These are phyloP conservation scores for Arthrinium phaeospermum DNA, from an alignment of 2,329 filamentous ascomycete species.

Conservation along the genomic window DNA sequence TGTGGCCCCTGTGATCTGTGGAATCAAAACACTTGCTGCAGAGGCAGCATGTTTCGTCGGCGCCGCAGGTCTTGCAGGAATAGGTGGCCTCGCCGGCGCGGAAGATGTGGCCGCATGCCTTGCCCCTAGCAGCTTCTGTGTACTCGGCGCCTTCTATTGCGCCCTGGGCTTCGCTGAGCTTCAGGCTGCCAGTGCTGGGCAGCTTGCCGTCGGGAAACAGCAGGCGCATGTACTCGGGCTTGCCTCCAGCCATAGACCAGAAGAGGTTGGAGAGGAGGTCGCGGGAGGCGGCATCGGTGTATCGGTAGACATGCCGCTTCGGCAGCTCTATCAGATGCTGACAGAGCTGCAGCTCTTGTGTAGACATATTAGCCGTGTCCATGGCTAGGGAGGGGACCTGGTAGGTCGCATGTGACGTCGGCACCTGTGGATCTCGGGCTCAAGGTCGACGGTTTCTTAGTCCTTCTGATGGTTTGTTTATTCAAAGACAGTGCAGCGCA, in stretches of 20 bases:
- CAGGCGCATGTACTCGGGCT: conserved; percentile 73
- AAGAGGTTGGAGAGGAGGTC: conserved; percentile 83
- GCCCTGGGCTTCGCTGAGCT: conserved; percentile 85
- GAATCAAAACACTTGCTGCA: conserved; percentile 95
- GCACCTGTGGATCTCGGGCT: neutral
- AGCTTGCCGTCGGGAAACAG: conserved; percentile 82
- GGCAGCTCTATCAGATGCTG: conserved; percentile 82
- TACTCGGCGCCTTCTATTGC: conserved; percentile 95
- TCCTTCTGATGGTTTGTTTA: neutral
- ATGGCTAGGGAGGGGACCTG: conserved; percentile 42
- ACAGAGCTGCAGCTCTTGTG: conserved; percentile 82
- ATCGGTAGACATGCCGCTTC: conserved; percentile 74
- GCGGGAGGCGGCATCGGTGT: conserved; percentile 71
- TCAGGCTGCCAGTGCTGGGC: conserved; percentile 66
- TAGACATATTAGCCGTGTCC: conserved; percentile 59
- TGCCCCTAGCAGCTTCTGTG: conserved; percentile 86
- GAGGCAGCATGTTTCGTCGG: conserved; percentile 93
- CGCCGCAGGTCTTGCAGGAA: conserved; percentile 89
- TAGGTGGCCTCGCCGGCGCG: conserved; percentile 93
- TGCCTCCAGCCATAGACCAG: conserved; percentile 80
- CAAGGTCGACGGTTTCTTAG: neutral
- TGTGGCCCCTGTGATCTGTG: conserved; percentile 92
- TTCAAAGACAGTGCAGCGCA: neutral
- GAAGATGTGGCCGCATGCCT: conserved; percentile 97
- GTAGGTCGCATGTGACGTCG: conserved; percentile 23